Evolutionary conservation across 2,329 filamentous ascomycete genomes (phyloP), one percentile per base, ranked within the genome.

Genomic region (Spiromastix sp.): DNA sequence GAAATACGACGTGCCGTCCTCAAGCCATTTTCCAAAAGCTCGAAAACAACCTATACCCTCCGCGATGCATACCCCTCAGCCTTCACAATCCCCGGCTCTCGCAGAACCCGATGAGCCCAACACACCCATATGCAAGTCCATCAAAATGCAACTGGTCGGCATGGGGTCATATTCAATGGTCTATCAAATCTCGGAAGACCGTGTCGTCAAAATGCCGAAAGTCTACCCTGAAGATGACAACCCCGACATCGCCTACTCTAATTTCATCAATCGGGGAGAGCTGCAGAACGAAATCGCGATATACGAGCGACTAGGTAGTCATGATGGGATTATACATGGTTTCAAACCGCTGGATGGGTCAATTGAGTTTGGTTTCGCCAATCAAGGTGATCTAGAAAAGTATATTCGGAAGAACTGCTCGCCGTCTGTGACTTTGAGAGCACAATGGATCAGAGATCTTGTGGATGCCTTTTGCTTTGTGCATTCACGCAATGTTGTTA

Each of bases 361-460:
- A 11, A 31, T 31, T 6, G 29, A 31, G 15, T 7, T 31, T 4
- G 29, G 15, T 4, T 31, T 17, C 12, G 13, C 29, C 3, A 31
- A 31, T 31, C 6, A 31, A 31, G 17, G 29, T 6, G 13, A 31
- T 31, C 29, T 31, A 15, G 15, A 31, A 12, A 31, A 31, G 20
- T 31, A 31, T 18, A 5, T 31, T 9, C 13, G 20, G 17, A 31
- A 3, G n/a, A 31, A 31, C 11, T 1, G 15, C 12, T 19, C 29
- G 3, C 29, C 13, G 15, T 12, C 17, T 12, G 10, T 6, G 17
- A 16, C n/a, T 7, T 17, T 12, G 9, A 31, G 16, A 12, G 29
- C 5, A 31, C 5, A 18, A 13, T 31, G 29, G 29, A 31, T 31
- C 12, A 13, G 9, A 17, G 17, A 4, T 18, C 29, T 31, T 9